These are phyloP conservation scores for Jaltomata sinuosa DNA, from an alignment of 257 asterid species.

Conservation along the genomic window DNA sequence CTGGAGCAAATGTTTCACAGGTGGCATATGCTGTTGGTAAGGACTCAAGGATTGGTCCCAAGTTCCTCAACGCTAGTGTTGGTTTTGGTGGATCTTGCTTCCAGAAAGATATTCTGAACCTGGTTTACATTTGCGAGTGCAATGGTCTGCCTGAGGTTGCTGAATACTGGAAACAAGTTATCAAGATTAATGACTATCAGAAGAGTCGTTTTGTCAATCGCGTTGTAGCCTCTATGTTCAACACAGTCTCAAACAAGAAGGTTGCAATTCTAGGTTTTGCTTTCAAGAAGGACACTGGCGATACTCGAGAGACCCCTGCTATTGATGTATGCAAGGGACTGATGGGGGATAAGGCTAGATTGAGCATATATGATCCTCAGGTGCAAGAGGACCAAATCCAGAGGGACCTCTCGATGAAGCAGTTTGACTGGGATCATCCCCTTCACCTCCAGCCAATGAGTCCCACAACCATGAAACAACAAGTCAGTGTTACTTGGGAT, in stretches of 20 bases:
- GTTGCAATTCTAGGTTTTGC: conserved; percentile 74
- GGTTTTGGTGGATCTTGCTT: conserved; percentile 92
- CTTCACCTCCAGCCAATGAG: conserved; percentile 88
- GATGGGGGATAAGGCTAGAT: conserved; percentile 60
- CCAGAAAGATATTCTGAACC: conserved; percentile 82
- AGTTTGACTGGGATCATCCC: conserved; percentile 91
- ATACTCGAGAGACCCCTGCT: conserved; percentile 80
- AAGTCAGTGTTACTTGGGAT: conserved; percentile 58
- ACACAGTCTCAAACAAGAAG: conserved; percentile 80
- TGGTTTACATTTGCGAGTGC: conserved; percentile 86
- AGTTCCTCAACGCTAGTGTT: conserved; percentile 77
- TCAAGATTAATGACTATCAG: conserved; percentile 79
- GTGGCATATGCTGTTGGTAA: conserved; percentile 74
- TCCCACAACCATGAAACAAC: conserved; percentile 66
- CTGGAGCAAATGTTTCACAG: conserved; percentile 74
- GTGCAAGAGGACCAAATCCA: conserved; percentile 82
- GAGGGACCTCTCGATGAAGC: conserved; percentile 76
- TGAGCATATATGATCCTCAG: conserved; percentile 87
- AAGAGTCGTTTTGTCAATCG: conserved; percentile 78
- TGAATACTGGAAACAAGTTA: conserved; percentile 84
- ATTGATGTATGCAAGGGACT: conserved; percentile 87
- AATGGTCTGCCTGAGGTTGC: conserved; percentile 84
- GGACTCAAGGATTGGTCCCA: conserved; percentile 74
- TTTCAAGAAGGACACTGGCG: conserved; percentile 82
- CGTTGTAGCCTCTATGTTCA: conserved; percentile 70